Evolutionary conservation across 208 protist genomes (phyloP).

Genomic region (Leishmania tropica): DNA sequence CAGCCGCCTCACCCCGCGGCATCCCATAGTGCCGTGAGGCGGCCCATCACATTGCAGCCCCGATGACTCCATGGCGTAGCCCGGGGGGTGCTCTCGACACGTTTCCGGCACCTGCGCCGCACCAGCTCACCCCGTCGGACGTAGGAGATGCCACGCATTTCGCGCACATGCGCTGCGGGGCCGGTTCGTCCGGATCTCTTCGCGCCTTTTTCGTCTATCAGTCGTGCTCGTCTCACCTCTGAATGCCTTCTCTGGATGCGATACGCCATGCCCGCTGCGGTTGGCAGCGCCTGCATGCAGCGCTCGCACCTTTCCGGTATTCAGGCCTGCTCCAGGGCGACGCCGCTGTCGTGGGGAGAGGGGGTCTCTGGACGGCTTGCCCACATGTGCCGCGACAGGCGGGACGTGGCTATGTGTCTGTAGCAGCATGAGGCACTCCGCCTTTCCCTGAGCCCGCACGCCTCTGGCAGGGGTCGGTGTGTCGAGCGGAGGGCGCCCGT

Average conservation of each 20-base stretch:
- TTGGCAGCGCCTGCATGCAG: not conserved
- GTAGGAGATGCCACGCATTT: not conserved
- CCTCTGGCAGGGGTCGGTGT: not conserved
- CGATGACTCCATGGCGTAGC: no score
- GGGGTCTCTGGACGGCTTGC: not conserved
- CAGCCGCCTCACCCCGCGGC: no score
- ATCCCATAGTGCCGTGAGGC: no score
- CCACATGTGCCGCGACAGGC: not conserved
- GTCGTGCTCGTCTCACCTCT: not conserved
- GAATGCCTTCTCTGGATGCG: not conserved
- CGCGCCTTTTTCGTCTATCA: not conserved
- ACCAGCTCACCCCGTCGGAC: no score
- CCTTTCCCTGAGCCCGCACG: not conserved
- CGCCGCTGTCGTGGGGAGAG: no score
- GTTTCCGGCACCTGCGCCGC: no score
- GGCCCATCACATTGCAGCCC: no score
- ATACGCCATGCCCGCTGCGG: not conserved
- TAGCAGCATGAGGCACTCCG: not conserved
- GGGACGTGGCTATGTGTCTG: not conserved
- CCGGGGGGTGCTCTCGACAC: no score
- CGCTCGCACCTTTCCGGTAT: not conserved
- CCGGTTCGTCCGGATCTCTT: not conserved
- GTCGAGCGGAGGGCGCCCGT: not conserved
- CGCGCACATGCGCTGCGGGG: not conserved
- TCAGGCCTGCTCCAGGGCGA: not conserved